Conservation (phyloP, 805 yeast genomes). For the Teunomyces gatunensis region DNA sequence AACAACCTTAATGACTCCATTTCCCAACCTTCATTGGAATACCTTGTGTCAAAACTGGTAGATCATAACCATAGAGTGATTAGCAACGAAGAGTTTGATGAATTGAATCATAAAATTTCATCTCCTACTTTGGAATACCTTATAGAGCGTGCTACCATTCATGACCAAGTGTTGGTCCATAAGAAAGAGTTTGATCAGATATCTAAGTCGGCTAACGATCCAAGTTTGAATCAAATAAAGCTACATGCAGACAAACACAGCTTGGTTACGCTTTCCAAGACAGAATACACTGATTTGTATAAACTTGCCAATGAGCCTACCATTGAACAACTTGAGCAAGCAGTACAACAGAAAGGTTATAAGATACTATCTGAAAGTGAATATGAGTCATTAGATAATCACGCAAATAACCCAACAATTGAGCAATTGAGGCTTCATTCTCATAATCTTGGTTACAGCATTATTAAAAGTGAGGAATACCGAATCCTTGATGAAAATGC, state of each 20-base stretch:
- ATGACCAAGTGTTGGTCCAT: constrained; percentile 7
- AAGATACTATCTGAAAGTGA: constrained; percentile 13
- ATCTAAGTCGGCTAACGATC: constrained; percentile 10
- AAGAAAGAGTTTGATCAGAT: constrained; percentile 5
- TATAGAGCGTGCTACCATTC: constrained; percentile 5
- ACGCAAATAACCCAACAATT: constrained; percentile 18
- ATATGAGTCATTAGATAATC: constrained; percentile 10
- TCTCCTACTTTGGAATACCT: constrained; percentile 18
- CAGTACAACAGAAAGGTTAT: constrained; percentile 17
- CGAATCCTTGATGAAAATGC: constrained; percentile 12
- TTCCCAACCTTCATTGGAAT: constrained; percentile 5
- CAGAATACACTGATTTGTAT: constrained; percentile 31
- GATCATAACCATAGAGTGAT: constrained; percentile 4
- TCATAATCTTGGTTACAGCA: constrained; percentile 4
- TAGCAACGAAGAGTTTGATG: constrained; percentile 9
- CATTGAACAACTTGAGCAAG: constrained; percentile 11
- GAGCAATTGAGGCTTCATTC: constrained; percentile 17
- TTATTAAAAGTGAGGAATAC: constrained; percentile 12
- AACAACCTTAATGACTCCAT: constrained; percentile 8
- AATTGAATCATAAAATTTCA: constrained; percentile 10
- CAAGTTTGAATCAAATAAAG: constrained; percentile 31
- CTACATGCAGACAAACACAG: constrained; percentile 32
- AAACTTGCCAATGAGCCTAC: constrained; percentile 32
- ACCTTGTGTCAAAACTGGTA: constrained; percentile 3
- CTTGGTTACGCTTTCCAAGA: constrained; percentile 29